A percentile compares a stretch with the other conserved stretches of the same genome.
These are phyloP conservation scores for Isochrysis galbana DNA, from an alignment of 78 protist species.

Conservation along the genomic window DNA sequence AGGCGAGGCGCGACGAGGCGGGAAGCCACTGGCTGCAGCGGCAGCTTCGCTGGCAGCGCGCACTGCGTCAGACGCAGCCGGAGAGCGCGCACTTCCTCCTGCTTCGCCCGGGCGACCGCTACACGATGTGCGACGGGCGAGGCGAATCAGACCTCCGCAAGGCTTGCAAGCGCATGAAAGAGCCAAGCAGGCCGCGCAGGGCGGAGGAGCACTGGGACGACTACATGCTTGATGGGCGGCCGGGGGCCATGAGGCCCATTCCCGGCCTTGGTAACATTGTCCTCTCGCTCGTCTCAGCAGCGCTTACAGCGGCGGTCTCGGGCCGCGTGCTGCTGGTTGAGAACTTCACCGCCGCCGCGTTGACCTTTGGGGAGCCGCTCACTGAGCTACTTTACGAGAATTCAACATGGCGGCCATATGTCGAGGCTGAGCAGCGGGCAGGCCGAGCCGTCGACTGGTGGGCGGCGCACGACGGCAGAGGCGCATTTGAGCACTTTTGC, in stretches of 20 bases:
- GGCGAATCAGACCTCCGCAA: background rate
- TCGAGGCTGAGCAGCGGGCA: background rate
- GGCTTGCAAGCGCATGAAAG: background rate
- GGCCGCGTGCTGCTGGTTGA: background rate
- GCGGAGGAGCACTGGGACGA: background rate
- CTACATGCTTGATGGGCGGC: background rate
- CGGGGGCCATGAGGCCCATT: background rate
- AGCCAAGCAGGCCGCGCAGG: background rate
- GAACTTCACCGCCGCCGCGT: background rate
- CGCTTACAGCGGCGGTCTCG: background rate
- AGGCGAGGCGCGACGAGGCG: too few species aligned
- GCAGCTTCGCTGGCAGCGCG: too few species aligned
- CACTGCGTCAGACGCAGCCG: too few species aligned
- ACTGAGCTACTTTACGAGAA: background rate
- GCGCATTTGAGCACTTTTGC: background rate
- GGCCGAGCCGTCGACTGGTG: background rate
- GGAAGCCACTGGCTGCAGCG: too few species aligned
- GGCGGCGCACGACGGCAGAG: background rate
- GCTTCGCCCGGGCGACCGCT: background rate
- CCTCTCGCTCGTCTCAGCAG: background rate
- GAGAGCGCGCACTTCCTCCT: background rate
- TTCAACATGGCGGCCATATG: background rate
- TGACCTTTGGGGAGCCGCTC: background rate
- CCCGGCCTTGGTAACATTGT: background rate
- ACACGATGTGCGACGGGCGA: background rate